Percentiles rank a stretch among this genome's conserved stretches.
Evolutionary conservation across 331 rosid genomes (phyloP).

Genomic region (Rosa hybrid): DNA sequence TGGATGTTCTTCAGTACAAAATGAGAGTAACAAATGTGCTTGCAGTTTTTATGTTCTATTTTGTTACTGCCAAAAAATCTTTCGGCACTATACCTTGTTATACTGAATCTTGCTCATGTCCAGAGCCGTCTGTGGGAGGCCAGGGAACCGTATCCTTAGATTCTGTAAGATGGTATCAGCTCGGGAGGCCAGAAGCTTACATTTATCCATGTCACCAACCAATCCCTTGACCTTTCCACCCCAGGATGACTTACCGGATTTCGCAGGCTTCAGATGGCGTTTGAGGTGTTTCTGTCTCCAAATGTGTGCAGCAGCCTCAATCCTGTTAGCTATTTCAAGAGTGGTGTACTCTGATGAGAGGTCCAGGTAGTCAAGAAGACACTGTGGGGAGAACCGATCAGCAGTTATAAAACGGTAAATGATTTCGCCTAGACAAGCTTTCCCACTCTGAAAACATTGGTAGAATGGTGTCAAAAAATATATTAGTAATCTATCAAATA

Average conservation of each 20-base stretch:
- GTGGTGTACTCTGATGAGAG: conserved; percentile 51
- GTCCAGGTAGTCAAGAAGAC: conserved; percentile 50
- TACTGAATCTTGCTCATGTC: conserved; percentile 60
- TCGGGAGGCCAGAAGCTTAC: conserved; percentile 40
- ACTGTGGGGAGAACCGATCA: conserved; percentile 46
- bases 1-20: neutral
- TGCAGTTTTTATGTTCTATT: neutral
- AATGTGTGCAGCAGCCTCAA: conserved; percentile 51
- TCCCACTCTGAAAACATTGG: conserved; percentile 41
- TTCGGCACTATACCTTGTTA: conserved; percentile 37
- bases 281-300: conserved; percentile 47
- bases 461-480: neutral
- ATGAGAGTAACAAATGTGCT: neutral
- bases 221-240: conserved; percentile 49
- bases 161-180: conserved; percentile 44
- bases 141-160: conserved; percentile 42
- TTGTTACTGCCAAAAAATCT: neutral
- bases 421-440: conserved; percentile 48
- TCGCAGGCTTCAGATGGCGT: conserved; percentile 14
- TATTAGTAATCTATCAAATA: neutral
- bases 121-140: conserved; percentile 56
- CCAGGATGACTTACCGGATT: conserved; percentile 44
- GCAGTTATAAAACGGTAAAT: conserved; percentile 37
- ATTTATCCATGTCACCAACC: conserved; percentile 32
- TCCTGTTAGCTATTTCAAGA: conserved; percentile 53